Evolutionary conservation across 768 basidiomycete genomes (phyloP), one percentile per base, ranked within the genome.

Genomic region (Termitomyces sp.): DNA sequence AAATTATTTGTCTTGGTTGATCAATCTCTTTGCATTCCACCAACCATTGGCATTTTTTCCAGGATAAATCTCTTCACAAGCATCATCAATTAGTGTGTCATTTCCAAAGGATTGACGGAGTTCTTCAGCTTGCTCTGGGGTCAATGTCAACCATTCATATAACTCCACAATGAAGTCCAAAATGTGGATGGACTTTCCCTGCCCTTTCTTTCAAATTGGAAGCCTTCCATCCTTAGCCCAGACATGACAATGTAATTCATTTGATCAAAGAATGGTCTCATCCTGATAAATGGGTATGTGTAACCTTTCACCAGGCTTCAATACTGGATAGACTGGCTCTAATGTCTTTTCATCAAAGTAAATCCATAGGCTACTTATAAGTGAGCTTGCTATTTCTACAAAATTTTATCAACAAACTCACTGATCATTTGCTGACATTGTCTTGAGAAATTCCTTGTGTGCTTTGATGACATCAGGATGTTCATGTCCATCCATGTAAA

Each of bases 401-500:
- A 31, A 11, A 32, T 27, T 17, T 7, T 21, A 4, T 32, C 7
- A 35, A n/a, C 16, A 23, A 34, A 44, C 43, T 59, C 25, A 59
- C 53, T 54, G 35, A 48, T 59, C 40, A n/a, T 46, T 48, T 47
- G 10, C 58, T 21, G 27, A 19, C 41, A 59, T 41, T 27, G 14
- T 59, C 12, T 46, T 29, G 23, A 59, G 41, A 42, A 59, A 56
- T 23, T 51, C 37, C 4, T 69, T 57, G 5, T 58, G 62, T 50
- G 71, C 68, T 19, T 59, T 34, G 1, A 70, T 63, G 11, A 75
- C 69, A 65, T 73, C 69, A 32, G 48, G 56, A 3, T 61, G 48
- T 52, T 71, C 65, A 51, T 71, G 69, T 16, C 70, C 66, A 58
- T 71, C 69, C 11, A 62, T 42, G 48, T 70, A 73, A 54, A 65